Evolutionary conservation across 148 eudicot genomes (phyloP).

Genomic region (Chenopodium formosanum): DNA sequence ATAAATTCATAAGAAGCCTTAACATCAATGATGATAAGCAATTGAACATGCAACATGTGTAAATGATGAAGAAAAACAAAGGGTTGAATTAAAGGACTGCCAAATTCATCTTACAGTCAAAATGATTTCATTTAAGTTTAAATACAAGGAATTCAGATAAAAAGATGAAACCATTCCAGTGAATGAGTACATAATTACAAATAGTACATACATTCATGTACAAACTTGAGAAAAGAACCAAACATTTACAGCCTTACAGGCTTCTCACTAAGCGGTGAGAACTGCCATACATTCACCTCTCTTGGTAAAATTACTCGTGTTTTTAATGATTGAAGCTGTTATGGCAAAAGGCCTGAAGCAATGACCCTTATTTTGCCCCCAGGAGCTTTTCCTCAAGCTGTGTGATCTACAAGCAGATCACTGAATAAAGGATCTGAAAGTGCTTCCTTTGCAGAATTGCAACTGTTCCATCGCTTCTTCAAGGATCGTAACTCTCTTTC

Average conservation of each 20-base stretch:
- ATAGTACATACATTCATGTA: background rate
- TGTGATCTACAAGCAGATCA: constrained; percentile 39
- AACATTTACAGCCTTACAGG: background rate
- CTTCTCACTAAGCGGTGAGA: constrained; percentile 20
- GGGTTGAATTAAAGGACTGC: background rate
- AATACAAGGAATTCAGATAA: too few relatives aligned
- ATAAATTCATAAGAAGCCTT: background rate
- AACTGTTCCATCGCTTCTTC: constrained; percentile 73
- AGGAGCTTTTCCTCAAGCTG: constrained; percentile 15
- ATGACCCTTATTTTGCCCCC: background rate
- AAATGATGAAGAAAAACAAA: background rate
- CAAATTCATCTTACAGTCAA: too few relatives aligned
- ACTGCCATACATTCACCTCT: background rate
- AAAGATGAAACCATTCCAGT: too few relatives aligned
- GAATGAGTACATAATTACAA: background rate
- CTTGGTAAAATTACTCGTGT: background rate
- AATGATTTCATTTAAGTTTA: too few relatives aligned
- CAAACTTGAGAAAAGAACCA: background rate
- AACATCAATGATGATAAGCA: background rate
- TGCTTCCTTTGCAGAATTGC: constrained; percentile 69
- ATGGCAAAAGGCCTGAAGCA: constrained; percentile 14
- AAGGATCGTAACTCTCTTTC: constrained; percentile 75
- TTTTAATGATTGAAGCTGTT: background rate
- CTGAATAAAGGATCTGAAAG: constrained; percentile 66
- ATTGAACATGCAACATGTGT: background rate